Percentiles rank a stretch among this genome's conserved stretches.
These are phyloP conservation scores for Lipomyces chichibuensis DNA, from an alignment of 805 yeast genomes.

Conservation along the genomic window DNA sequence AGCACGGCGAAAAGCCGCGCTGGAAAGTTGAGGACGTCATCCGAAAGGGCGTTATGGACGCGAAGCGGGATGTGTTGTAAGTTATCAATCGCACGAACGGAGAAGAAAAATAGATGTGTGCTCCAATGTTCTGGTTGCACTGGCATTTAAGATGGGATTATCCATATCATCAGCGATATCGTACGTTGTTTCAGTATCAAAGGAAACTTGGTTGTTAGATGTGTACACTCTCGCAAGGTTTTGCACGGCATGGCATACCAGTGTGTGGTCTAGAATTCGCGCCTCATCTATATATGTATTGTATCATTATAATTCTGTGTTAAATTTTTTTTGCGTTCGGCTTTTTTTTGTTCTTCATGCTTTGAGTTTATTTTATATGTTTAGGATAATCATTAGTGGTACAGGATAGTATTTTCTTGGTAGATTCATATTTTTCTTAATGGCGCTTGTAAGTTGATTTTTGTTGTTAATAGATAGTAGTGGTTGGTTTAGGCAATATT, in stretches of 20 bases:
- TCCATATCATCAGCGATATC: not conserved
- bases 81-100: not conserved
- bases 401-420: not conserved
- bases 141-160: not conserved
- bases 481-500: too few relatives aligned
- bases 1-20: slow-evolving; percentile 62
- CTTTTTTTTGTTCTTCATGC: not conserved
- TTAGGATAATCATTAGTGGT: not conserved
- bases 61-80: slow-evolving; percentile 29
- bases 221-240: too few relatives aligned
- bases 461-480: not conserved
- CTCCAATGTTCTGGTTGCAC: not conserved
- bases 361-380: not conserved
- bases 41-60: slow-evolving; percentile 69
- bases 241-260: too few relatives aligned
- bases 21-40: slow-evolving; percentile 80
- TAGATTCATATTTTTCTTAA: not conserved
- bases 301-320: not conserved
- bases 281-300: not conserved
- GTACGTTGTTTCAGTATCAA: not conserved
- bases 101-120: not conserved
- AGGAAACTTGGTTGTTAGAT: too few relatives aligned
- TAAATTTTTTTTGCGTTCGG: not conserved
- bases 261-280: too few relatives aligned
- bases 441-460: not conserved